Base-by-base conservation (phyloP, 768 basidiomycete species). In the Phanerochaete carnosa region DNA sequence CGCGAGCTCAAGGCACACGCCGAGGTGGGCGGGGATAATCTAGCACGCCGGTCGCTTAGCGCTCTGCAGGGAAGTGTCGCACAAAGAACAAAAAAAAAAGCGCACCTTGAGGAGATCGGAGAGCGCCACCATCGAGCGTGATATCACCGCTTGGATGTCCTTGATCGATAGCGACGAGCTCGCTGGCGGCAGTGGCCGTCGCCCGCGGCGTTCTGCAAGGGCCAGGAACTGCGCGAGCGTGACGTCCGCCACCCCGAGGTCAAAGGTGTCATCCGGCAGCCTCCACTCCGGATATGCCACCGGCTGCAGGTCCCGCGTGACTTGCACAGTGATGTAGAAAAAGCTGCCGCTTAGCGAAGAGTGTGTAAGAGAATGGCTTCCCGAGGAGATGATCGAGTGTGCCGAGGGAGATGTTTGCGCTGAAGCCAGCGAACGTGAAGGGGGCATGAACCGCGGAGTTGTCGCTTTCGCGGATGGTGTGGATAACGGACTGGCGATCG, bases 331-430 rank as follows among this genome's bases (percentile, higher is more conserved):
- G 51, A 90, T 77, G 67, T 92, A 88, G 35, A 96, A 77, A 76
- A 95, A 96, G 66, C 84, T 87, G n/a, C 95, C 96, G 29, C 85
- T 83, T 16, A 98, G 80, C 3, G 97, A 98, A 2, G 94, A 94
- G 33, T 95, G 85, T 0, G 93, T 95, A 65, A 94, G 80, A 6
- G 84, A 79, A 64, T 85, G 85, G 49, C 77, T 73, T 25, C 77
- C 74, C 39, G 74, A 73, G 57, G 80, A 77, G 29, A 76, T 73
- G 9, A 79, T 71, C 35, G 83, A 82, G 57, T 83, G 82, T 39
- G 82, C 80, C 1, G 88, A 84, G n/a, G 92, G 91, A 3, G 91
- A 93, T 71, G 73, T 47, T 69, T 75, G 64, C 73, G 76, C 64
- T 33, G 79, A 69, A 53, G 68, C 72, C 59, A 71, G 57, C 52